Percentiles rank a stretch among this genome's conserved stretches.
These are phyloP conservation scores for Aegle marmelos DNA, from an alignment of 345 rosid species.

Conservation along the genomic window DNA sequence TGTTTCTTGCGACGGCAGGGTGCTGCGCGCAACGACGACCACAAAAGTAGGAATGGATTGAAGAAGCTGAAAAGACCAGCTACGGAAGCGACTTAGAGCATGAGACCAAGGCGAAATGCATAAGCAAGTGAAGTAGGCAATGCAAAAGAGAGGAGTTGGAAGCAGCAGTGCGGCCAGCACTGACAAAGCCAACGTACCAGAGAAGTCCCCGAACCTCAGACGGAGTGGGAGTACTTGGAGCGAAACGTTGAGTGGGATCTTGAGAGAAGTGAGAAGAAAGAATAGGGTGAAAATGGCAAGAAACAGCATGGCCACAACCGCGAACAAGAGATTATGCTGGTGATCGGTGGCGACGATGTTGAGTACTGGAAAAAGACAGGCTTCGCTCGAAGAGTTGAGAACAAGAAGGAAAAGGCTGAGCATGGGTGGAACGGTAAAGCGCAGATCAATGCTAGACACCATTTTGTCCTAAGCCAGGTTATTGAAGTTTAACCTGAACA, in stretches of 20 bases:
- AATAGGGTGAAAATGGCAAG: background rate
- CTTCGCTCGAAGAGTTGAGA: background rate
- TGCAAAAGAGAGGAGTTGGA: background rate
- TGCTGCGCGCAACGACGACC: background rate
- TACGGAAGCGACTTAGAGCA: background rate
- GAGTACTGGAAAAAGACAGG: background rate
- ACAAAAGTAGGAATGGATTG: background rate
- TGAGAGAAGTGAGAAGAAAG: background rate
- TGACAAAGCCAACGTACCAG: background rate
- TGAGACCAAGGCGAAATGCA: conserved; percentile 1
- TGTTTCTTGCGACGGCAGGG: background rate
- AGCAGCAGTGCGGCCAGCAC: background rate
- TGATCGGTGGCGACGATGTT: background rate
- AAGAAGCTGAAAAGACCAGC: background rate
- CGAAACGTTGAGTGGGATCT: background rate
- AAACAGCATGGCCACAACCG: background rate
- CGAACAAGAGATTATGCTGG: background rate
- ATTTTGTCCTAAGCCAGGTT: too few relatives aligned
- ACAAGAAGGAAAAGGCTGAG: background rate
- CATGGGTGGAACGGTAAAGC: background rate
- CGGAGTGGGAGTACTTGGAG: background rate
- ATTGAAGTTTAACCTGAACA: too few relatives aligned
- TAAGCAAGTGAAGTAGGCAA: background rate
- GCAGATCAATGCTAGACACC: background rate
- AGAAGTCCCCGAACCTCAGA: conserved; percentile 4